phyloP scores from a whole-genome alignment of 805 yeast species.

The Sugiyamaella boreocaroliniensis region DNA sequence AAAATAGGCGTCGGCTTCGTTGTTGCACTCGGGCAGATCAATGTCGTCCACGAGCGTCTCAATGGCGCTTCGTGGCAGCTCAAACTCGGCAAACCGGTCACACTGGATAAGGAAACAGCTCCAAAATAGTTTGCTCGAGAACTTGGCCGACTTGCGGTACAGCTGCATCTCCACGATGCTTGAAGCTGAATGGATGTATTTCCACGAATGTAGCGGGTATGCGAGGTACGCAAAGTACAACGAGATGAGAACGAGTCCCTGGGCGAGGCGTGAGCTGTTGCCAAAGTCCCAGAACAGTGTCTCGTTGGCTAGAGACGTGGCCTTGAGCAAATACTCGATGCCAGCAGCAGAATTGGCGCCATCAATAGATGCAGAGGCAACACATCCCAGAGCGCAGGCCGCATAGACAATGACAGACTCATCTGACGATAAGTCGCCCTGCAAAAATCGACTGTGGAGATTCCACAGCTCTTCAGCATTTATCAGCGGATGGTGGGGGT shows the following conservation, averaged over 20 bases:
- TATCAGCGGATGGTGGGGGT: slow-evolving; percentile 6
- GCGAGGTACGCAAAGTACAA: slow-evolving; percentile 12
- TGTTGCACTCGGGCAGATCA: slow-evolving; percentile 4
- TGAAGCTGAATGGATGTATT: slow-evolving; percentile 6
- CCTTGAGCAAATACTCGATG: slow-evolving; percentile 1
- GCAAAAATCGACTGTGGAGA: neutral
- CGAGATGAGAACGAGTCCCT: slow-evolving; percentile 2
- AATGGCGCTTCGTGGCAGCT: slow-evolving; percentile 10
- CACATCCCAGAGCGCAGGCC: slow-evolving; percentile 8
- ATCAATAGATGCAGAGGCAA: neutral
- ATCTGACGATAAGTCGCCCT: neutral
- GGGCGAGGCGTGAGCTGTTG: neutral
- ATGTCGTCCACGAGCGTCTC: slow-evolving; percentile 10
- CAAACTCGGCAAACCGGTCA: slow-evolving; percentile 13
- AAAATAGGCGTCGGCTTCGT: slow-evolving; percentile 11
- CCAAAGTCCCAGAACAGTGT: slow-evolving; percentile 7
- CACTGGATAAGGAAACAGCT: slow-evolving; percentile 12
- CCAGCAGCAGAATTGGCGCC: slow-evolving; percentile 1
- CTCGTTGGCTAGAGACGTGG: neutral
- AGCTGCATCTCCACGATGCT: slow-evolving; percentile 7
- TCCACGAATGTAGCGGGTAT: slow-evolving; percentile 9
- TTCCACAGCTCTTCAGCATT: neutral
- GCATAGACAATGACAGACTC: slow-evolving; percentile 7
- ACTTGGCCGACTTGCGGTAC: neutral
- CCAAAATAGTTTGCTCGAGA: slow-evolving; percentile 7